A percentile compares a stretch with the other conserved stretches of the same genome.
Evolutionary conservation across 2,329 filamentous ascomycete species (phyloP).

Genomic region (Claviceps sp.): DNA sequence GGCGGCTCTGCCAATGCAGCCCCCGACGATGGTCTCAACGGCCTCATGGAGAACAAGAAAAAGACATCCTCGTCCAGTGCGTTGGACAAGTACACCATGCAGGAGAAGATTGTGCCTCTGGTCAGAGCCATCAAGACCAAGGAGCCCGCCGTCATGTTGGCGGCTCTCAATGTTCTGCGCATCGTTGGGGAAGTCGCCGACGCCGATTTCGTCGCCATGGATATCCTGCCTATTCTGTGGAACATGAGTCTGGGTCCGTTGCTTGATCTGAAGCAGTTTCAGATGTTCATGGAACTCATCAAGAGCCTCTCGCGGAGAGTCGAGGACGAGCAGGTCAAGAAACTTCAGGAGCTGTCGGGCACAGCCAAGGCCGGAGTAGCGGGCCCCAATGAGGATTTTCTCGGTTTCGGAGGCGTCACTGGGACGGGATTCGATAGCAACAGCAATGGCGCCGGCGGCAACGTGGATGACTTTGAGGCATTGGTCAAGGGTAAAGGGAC

Average conservation of each 20-base stretch:
- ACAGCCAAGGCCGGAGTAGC: constrained; percentile 35
- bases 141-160: constrained; percentile 95
- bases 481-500: constrained; percentile 60
- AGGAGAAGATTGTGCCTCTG: constrained; percentile 89
- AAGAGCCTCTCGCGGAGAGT: constrained; percentile 66
- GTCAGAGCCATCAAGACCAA: constrained; percentile 93
- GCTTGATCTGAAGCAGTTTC: constrained; percentile 77
- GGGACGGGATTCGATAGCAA: constrained; percentile 39
- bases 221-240: constrained; percentile 84
- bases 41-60: constrained; percentile 46
- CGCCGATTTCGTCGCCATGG: constrained; percentile 81
- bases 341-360: constrained; percentile 70
- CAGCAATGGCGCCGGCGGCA: constrained; percentile 31
- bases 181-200: constrained; percentile 76
- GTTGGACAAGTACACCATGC: constrained; percentile 94
- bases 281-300: constrained; percentile 80
- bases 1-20: constrained; percentile 51
- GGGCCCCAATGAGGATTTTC: constrained; percentile 49
- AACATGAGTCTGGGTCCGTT: constrained; percentile 81
- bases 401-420: constrained; percentile 56
- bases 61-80: constrained; percentile 60
- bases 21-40: constrained; percentile 52
- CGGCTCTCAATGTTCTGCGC: constrained; percentile 69
- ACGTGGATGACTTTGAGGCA: constrained; percentile 69
- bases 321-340: constrained; percentile 78